Conservation (phyloP, 2,329 filamentous ascomycete species). For the Aspergillus tubingensis region DNA sequence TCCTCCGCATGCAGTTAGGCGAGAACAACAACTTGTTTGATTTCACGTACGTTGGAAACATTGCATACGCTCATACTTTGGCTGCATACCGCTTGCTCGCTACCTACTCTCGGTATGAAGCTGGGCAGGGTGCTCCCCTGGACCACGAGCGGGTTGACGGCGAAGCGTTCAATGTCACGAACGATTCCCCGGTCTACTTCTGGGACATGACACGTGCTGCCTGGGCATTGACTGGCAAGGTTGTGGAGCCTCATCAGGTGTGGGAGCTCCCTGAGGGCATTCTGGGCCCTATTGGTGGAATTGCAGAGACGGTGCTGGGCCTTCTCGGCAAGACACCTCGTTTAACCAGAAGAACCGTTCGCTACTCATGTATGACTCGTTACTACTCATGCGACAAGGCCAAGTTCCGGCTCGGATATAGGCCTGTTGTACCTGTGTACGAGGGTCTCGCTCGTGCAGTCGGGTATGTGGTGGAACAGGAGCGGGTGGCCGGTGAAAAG, state of each 20-base stretch:
- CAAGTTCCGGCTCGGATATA: conserved; percentile 48
- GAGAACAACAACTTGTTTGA: conserved; percentile 70
- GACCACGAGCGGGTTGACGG: conserved; percentile 77
- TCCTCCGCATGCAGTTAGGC: conserved; percentile 79
- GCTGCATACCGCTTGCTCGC: conserved; percentile 72
- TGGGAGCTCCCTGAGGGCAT: conserved; percentile 45
- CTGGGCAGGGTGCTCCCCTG: conserved; percentile 60
- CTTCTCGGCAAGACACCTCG: conserved; percentile 50
- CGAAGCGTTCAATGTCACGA: conserved; percentile 87
- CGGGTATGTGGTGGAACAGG: conserved; percentile 41
- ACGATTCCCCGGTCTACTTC: conserved; percentile 84
- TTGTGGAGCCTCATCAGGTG: conserved; percentile 46
- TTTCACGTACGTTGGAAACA: conserved; percentile 69
- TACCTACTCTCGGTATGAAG: conserved; percentile 50
- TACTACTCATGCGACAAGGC: conserved; percentile 52
- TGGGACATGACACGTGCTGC: conserved; percentile 83
- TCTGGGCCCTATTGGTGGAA: conserved; percentile 42
- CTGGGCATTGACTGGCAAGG: conserved; percentile 60
- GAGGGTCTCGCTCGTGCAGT: conserved; percentile 52
- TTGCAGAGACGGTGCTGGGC: conserved; percentile 46
- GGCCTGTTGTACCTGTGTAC: conserved; percentile 47
- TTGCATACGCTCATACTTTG: conserved; percentile 78
- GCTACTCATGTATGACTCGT: conserved; percentile 52
- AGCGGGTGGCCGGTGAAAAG: conserved; percentile 38
- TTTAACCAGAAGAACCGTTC: conserved; percentile 46